Percentiles rank a stretch among this genome's conserved stretches.
Conservation (phyloP, 2,329 filamentous ascomycete species). For the Arthrobotrys entomopaga region DNA sequence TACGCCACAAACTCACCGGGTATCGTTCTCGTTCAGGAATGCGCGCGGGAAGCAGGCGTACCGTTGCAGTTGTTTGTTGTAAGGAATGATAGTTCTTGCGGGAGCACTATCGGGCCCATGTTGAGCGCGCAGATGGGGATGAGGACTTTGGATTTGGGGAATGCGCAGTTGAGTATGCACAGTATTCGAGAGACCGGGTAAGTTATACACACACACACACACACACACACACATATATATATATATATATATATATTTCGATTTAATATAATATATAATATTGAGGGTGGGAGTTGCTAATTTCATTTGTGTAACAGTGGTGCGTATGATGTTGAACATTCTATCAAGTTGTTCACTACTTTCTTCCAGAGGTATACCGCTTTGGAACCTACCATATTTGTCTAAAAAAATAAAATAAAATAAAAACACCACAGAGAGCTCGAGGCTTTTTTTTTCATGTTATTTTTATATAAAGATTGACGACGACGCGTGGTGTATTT, state of each 20-base stretch:
- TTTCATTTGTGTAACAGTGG: conserved; percentile 66
- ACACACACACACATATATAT: too few relatives aligned
- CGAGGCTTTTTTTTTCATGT: too few relatives aligned
- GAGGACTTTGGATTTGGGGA: conserved; percentile 89
- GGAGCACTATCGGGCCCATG: conserved; percentile 98
- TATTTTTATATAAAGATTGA: too few relatives aligned
- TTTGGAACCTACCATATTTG: conserved; percentile 81
- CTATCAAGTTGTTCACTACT: conserved; percentile 83
- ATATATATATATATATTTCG: too few relatives aligned
- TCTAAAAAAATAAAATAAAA: too few relatives aligned
- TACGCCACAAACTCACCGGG: conserved; percentile 97
- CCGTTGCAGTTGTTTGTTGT: conserved; percentile 96
- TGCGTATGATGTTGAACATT: conserved; percentile 84
- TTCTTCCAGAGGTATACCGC: conserved; percentile 88
- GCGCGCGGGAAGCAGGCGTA: conserved; percentile 76
- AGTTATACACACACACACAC: too few relatives aligned
- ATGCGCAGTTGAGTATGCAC: conserved; percentile 96
- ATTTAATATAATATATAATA: too few relatives aligned
- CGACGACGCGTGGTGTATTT: too few relatives aligned
- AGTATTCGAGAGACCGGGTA: conserved; percentile 86
- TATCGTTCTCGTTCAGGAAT: conserved; percentile 90
- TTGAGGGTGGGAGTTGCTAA: conserved; percentile 1
- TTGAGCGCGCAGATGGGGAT: conserved; percentile 85
- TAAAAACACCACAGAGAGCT: too few relatives aligned
- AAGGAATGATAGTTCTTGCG: conserved; percentile 92